phyloP scores from a whole-genome alignment of 768 basidiomycete genomes.

The Dacryopinax spathularia region DNA sequence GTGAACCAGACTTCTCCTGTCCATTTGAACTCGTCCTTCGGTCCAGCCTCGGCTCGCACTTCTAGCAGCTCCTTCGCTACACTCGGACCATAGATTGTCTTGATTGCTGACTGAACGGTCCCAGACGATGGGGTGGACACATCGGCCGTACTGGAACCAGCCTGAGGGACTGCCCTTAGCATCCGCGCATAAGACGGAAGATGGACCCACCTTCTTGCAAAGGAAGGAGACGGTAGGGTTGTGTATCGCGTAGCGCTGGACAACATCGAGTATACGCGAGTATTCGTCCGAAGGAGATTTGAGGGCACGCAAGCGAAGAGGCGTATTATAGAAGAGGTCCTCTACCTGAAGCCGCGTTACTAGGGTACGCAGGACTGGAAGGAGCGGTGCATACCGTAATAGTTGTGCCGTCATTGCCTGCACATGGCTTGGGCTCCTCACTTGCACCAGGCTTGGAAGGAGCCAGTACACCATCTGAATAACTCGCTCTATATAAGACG shows the following conservation, averaged over 20 bases:
- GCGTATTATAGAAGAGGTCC: slow-evolving; percentile 88
- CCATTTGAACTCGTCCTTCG: slow-evolving; percentile 41
- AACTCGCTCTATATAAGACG: slow-evolving; percentile 46
- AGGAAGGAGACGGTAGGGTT: slow-evolving; percentile 77
- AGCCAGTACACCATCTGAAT: slow-evolving; percentile 60
- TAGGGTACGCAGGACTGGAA: neutral
- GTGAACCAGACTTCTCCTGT: slow-evolving; percentile 62
- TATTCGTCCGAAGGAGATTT: slow-evolving; percentile 83
- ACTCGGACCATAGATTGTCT: slow-evolving; percentile 63
- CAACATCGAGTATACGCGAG: slow-evolving; percentile 73
- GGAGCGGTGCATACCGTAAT: slow-evolving; percentile 44
- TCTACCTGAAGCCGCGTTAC: slow-evolving; percentile 50
- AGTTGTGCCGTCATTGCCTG: slow-evolving; percentile 88
- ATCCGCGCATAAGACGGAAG: neutral
- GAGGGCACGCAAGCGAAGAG: slow-evolving; percentile 71
- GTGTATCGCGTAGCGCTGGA: slow-evolving; percentile 87
- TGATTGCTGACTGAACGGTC: slow-evolving; percentile 52
- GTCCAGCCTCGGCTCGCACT: slow-evolving; percentile 21
- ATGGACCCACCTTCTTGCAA: slow-evolving; percentile 65
- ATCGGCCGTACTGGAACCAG: slow-evolving; percentile 59
- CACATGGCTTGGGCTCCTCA: slow-evolving; percentile 72
- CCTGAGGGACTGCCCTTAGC: slow-evolving; percentile 29
- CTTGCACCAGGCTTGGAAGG: slow-evolving; percentile 56
- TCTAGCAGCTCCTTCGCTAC: slow-evolving; percentile 58
- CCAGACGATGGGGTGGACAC: slow-evolving; percentile 64